A percentile compares a stretch with the other conserved stretches of the same genome.
Conservation (phyloP, 1,284 basidiomycete species). For the Sanghuangporus sanghuang region DNA sequence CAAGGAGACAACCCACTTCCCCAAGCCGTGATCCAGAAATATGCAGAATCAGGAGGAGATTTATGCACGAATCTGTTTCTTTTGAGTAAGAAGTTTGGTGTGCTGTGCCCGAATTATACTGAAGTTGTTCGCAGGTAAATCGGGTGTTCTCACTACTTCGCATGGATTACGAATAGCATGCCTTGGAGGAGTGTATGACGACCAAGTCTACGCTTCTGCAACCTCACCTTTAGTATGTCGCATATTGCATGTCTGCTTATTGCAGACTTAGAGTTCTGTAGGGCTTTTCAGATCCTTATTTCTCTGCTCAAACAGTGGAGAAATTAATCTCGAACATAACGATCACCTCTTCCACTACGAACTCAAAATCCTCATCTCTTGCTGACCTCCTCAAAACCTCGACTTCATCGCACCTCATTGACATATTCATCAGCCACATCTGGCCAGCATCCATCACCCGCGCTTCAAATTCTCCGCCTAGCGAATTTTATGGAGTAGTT, state of each 20-base stretch:
- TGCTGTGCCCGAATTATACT: background rate
- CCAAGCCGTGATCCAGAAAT: slow-evolving; percentile 63
- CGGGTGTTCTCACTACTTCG: slow-evolving; percentile 75
- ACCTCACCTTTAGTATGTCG: slow-evolving; percentile 52
- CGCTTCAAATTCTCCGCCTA: slow-evolving; percentile 51
- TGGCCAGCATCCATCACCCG: slow-evolving; percentile 72
- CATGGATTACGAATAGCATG: slow-evolving; percentile 84
- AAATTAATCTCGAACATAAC: slow-evolving; percentile 66
- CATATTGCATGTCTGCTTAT: slow-evolving; percentile 22
- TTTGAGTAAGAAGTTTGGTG: slow-evolving; percentile 48
- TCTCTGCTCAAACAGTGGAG: slow-evolving; percentile 65
- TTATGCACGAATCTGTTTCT: slow-evolving; percentile 80
- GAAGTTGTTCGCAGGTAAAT: slow-evolving; percentile 57
- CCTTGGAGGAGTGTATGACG: slow-evolving; percentile 73
- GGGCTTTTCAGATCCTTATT: slow-evolving; percentile 71
- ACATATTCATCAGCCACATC: slow-evolving; percentile 78
- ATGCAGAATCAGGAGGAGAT: slow-evolving; percentile 71
- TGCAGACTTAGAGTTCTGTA: slow-evolving; percentile 23
- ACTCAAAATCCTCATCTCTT: slow-evolving; percentile 47
- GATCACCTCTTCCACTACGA: slow-evolving; percentile 39
- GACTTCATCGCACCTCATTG: slow-evolving; percentile 61
- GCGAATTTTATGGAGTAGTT: slow-evolving; percentile 40
- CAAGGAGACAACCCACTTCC: slow-evolving; percentile 78
- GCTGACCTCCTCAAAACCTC: slow-evolving; percentile 60
- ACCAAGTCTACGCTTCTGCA: slow-evolving; percentile 48